phyloP scores from a whole-genome alignment of 148 eudicot genomes.

The Polygonum aviculare region DNA sequence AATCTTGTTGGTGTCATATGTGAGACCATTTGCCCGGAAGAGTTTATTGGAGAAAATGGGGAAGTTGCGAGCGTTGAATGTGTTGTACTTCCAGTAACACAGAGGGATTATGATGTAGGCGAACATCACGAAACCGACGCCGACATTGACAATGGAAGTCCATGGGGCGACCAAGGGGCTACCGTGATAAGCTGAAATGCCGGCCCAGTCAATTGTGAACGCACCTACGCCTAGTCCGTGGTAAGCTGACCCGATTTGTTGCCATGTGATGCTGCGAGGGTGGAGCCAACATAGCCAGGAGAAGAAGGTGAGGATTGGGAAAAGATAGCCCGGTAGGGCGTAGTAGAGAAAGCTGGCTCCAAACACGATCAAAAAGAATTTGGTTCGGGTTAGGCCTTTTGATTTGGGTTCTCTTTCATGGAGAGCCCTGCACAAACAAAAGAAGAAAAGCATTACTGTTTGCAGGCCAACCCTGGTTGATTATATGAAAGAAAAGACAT shows the following conservation, averaged over 20 bases:
- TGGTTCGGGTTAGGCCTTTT: slow-evolving; percentile 76
- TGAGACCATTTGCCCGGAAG: slow-evolving; percentile 57
- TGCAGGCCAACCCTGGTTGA: too few relatives aligned
- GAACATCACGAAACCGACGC: slow-evolving; percentile 77
- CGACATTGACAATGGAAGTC: slow-evolving; percentile 80
- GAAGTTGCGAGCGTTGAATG: slow-evolving; percentile 18
- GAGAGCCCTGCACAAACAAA: slow-evolving; percentile 50
- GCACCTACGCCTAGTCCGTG: slow-evolving; percentile 94
- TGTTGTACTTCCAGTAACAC: slow-evolving; percentile 17
- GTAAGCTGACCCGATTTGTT: slow-evolving; percentile 5
- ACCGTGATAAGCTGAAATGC: slow-evolving; percentile 95
- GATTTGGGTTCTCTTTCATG: slow-evolving; percentile 73
- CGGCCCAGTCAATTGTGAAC: slow-evolving; percentile 99
- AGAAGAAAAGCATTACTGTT: neutral
- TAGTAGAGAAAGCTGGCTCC: slow-evolving; percentile 22
- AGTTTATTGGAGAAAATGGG: slow-evolving; percentile 88
- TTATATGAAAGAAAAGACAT: neutral
- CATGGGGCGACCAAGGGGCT: slow-evolving; percentile 94
- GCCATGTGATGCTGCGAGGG: too few relatives aligned
- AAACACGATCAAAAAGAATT: slow-evolving; percentile 68
- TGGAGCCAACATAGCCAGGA: too few relatives aligned
- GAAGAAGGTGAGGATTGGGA: too few relatives aligned
- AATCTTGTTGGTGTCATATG: slow-evolving; percentile 69
- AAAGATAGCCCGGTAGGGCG: too few relatives aligned
- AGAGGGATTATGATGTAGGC: slow-evolving; percentile 78